Conservation (phyloP, 1,284 basidiomycete species). For the Ustilago trichophora region DNA sequence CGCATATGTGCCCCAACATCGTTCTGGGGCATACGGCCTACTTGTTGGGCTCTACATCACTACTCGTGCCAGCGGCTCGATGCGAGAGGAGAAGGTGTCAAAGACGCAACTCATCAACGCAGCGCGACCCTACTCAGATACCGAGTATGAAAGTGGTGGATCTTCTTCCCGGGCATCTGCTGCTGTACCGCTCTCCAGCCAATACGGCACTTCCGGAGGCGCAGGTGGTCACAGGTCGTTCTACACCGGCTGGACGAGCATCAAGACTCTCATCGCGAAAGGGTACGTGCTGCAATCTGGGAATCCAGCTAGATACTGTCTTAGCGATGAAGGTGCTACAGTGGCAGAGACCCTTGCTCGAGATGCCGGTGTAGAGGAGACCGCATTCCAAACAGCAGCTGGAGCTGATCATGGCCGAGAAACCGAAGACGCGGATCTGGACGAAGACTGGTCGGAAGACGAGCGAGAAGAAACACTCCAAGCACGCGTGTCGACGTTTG, state of each 20-base stretch:
- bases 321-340: conserved; percentile 57
- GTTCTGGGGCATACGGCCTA: conserved; percentile 63
- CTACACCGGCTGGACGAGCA: conserved; percentile 64
- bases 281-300: conserved; percentile 61
- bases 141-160: conserved; percentile 50
- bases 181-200: conserved; percentile 27
- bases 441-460: conserved; percentile 21
- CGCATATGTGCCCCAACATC: conserved; percentile 59
- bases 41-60: conserved; percentile 56
- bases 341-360: conserved; percentile 46
- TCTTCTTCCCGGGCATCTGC: conserved; percentile 33
- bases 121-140: conserved; percentile 58
- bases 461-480: conserved; percentile 16
- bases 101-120: conserved; percentile 61
- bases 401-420: background rate
- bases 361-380: conserved; percentile 28
- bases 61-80: conserved; percentile 15
- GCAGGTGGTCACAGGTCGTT: conserved; percentile 32
- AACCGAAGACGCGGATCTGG: conserved; percentile 1
- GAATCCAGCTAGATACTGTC: conserved; percentile 58
- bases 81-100: conserved; percentile 19
- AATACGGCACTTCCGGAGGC: conserved; percentile 11
- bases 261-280: conserved; percentile 64
- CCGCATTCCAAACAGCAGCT: no score
- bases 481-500: conserved; percentile 6